A percentile compares a stretch with the other conserved stretches of the same genome.
Conservation (phyloP, 768 basidiomycete species). For the Leccinum arenicola region DNA sequence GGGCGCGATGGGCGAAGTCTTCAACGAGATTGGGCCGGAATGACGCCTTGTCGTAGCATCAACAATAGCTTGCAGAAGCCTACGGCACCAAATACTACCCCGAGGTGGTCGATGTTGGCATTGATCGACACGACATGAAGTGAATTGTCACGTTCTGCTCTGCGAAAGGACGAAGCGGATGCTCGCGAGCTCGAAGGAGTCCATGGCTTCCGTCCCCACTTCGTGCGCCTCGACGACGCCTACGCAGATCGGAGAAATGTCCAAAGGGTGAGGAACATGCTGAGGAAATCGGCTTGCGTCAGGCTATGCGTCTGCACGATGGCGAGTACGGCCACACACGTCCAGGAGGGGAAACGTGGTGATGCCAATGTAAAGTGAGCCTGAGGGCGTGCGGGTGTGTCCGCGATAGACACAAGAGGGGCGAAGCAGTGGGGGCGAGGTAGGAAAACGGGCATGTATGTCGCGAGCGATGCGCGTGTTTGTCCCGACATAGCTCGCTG, state of each 20-base stretch:
- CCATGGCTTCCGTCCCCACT: conserved; percentile 70
- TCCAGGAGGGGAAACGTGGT: too few species aligned
- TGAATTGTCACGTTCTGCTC: conserved; percentile 43
- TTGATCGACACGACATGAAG: conserved; percentile 70
- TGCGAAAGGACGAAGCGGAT: conserved; percentile 53
- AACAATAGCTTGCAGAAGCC: conserved; percentile 69
- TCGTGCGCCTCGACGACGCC: conserved; percentile 74
- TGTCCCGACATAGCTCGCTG: too few species aligned
- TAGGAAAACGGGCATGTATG: too few species aligned
- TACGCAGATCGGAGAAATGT: conserved; percentile 45
- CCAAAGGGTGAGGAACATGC: conserved; percentile 43
- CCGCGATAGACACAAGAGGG: too few species aligned
- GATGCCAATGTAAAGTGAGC: too few species aligned
- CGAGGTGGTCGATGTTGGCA: conserved; percentile 72
- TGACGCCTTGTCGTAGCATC: conserved; percentile 57
- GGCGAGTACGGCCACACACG: conserved; percentile 17
- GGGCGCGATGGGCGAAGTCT: conserved; percentile 54
- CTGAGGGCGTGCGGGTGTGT: too few species aligned
- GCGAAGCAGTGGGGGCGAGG: too few species aligned
- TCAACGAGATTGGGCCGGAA: conserved; percentile 60
- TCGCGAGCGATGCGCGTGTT: too few species aligned
- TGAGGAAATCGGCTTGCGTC: conserved; percentile 58
- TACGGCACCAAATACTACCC: conserved; percentile 71
- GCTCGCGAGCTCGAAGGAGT: conserved; percentile 61
- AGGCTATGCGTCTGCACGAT: conserved; percentile 71